Percentiles rank a stretch among this genome's conserved stretches.
Evolutionary conservation across 768 basidiomycete species (phyloP).

Genomic region (Neoboletus brunneissimus): DNA sequence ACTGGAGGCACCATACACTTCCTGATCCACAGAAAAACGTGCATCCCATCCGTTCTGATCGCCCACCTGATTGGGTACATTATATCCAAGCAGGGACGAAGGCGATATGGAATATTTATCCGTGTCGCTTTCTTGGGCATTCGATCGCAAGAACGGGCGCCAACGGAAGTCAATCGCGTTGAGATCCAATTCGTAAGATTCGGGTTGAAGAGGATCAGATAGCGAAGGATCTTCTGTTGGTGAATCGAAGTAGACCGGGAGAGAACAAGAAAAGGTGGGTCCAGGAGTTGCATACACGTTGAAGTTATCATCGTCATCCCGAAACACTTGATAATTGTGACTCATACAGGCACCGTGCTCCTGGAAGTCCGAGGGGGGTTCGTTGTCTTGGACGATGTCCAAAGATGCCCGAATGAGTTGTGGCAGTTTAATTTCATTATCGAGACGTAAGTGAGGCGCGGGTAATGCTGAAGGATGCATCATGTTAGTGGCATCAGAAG

Average conservation of each 20-base stretch:
- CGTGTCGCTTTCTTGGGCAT: conserved; percentile 8
- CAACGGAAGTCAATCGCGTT: conserved; percentile 52
- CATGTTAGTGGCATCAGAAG: conserved; percentile 7
- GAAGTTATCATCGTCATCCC: neutral
- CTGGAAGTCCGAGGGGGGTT: conserved; percentile 16
- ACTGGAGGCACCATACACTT: conserved; percentile 5
- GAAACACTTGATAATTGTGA: conserved; percentile 1
- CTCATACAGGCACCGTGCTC: neutral
- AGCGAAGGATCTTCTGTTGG: conserved; percentile 47
- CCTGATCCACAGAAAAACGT: conserved; percentile 11
- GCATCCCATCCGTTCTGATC: conserved; percentile 19
- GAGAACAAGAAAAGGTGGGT: conserved; percentile 35
- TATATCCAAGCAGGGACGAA: conserved; percentile 1
- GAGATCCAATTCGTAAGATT: conserved; percentile 39
- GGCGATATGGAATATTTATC: neutral
- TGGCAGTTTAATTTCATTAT: conserved; percentile 5
- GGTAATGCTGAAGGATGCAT: conserved; percentile 9
- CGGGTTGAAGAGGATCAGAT: conserved; percentile 38
- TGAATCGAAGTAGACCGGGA: conserved; percentile 48
- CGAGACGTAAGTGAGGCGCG: conserved; percentile 17
- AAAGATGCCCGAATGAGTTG: conserved; percentile 5
- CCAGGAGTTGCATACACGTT: conserved; percentile 49
- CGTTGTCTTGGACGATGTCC: conserved; percentile 3
- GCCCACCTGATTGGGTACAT: conserved; percentile 5
- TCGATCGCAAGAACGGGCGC: conserved; percentile 45